These are phyloP conservation scores for Talaromyces nanjingensis DNA, from an alignment of 495 filamentous ascomycete species.

Conservation along the genomic window DNA sequence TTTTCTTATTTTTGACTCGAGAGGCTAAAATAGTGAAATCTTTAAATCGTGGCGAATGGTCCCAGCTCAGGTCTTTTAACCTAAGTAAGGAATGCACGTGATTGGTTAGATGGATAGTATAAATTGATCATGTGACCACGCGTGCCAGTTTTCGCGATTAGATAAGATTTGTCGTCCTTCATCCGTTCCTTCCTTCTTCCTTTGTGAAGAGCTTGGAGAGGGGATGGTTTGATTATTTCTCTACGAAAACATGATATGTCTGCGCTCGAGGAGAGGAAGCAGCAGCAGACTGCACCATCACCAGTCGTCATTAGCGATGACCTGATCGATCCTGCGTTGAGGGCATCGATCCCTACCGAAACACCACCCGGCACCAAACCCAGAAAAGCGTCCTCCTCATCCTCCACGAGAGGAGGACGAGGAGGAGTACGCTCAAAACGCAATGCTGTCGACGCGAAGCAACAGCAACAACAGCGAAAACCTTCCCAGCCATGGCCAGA, in stretches of 20 bases:
- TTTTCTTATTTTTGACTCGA: not conserved
- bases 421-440: not conserved
- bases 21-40: not conserved
- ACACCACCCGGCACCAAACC: not conserved
- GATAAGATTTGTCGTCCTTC: not conserved
- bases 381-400: not conserved
- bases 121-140: slow-evolving; percentile 16
- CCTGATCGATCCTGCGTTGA: not conserved
- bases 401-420: not conserved
- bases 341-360: not conserved
- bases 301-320: not conserved
- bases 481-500: slow-evolving; percentile 62
- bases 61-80: not conserved
- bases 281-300: not conserved
- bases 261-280: not conserved
- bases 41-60: not conserved
- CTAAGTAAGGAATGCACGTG: not conserved
- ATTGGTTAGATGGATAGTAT: not conserved
- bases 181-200: not conserved
- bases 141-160: slow-evolving; percentile 4
- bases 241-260: slow-evolving; percentile 10
- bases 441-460: not conserved
- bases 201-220: not conserved
- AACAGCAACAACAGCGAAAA: slow-evolving; percentile 12
- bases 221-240: not conserved